Evolutionary conservation across 1,139 yeast genomes (phyloP).

Genomic region (Debaryomycetaceae sp.): DNA sequence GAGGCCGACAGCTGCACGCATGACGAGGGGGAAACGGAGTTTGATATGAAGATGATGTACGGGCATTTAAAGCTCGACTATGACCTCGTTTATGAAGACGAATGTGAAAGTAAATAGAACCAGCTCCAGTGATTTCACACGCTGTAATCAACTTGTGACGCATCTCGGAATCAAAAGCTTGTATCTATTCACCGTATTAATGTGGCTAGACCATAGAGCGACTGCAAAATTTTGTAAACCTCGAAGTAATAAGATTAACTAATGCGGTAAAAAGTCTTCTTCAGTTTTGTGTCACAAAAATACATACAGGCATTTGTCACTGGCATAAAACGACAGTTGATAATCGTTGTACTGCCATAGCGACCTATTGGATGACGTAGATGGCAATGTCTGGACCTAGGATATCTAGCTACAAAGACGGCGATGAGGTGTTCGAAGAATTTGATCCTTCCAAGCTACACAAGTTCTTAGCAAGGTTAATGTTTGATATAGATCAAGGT

Average conservation of each 20-base stretch:
- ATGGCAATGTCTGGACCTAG: neutral
- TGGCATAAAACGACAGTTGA: too few species aligned
- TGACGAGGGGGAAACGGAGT: conserved; percentile 6
- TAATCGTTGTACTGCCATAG: too few species aligned
- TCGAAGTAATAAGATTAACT: neutral
- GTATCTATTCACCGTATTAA: too few species aligned
- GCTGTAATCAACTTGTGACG: too few species aligned
- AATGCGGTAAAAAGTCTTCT: neutral
- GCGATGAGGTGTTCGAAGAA: conserved; percentile 7
- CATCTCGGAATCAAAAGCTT: too few species aligned
- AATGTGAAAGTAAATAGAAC: neutral
- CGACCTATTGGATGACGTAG: too few species aligned
- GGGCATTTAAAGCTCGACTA: conserved; percentile 12
- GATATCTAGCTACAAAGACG: conserved; percentile 1
- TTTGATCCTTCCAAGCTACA: conserved; percentile 13
- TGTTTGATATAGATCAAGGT: conserved; percentile 16
- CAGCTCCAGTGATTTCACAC: too few species aligned
- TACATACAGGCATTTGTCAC: too few species aligned
- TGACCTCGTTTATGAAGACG: conserved; percentile 6
- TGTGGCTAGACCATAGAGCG: neutral
- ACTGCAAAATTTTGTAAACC: neutral
- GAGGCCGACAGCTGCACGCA: conserved; percentile 5
- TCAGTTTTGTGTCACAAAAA: too few species aligned
- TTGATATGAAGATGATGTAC: conserved; percentile 15
- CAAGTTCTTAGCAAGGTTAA: conserved; percentile 13